Evolutionary conservation across 2,329 filamentous ascomycete genomes (phyloP).

Genomic region (Colletotrichum spaethianum): DNA sequence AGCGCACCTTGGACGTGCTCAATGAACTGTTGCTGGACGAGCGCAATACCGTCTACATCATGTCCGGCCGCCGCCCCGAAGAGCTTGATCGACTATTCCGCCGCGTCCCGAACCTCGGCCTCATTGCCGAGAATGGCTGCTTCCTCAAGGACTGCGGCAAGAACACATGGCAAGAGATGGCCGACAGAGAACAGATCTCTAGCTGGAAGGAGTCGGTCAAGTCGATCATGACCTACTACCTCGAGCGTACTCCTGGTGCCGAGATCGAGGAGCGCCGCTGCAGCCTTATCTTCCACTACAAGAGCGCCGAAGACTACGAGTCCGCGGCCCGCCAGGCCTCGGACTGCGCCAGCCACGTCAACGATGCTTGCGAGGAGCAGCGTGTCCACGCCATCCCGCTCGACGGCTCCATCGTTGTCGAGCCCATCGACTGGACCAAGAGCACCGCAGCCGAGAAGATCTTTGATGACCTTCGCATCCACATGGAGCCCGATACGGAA

Average conservation of each 20-base stretch:
- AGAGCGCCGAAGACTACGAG: constrained; percentile 82
- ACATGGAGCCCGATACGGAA: constrained; percentile 51
- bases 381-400: constrained; percentile 86
- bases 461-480: constrained; percentile 70
- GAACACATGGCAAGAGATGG: constrained; percentile 83
- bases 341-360: constrained; percentile 95
- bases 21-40: constrained; percentile 86
- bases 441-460: constrained; percentile 84
- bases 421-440: constrained; percentile 90
- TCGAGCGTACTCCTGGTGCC: constrained; percentile 89
- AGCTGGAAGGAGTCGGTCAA: constrained; percentile 89
- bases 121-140: constrained; percentile 96
- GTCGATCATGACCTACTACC: constrained; percentile 88
- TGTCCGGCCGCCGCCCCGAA: constrained; percentile 90
- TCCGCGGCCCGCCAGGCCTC: constrained; percentile 84
- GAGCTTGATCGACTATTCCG: constrained; percentile 91
- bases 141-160: constrained; percentile 82
- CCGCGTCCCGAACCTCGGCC: constrained; percentile 84
- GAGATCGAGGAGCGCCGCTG: constrained; percentile 93
- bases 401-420: constrained; percentile 86
- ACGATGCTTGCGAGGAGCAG: constrained; percentile 89
- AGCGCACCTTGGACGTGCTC: constrained; percentile 86
- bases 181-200: constrained; percentile 77
- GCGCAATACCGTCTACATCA: constrained; percentile 90
- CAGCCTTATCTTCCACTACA: constrained; percentile 92